Evolutionary conservation across 1,284 basidiomycete species (phyloP).

Genomic region (Ustilago lituana): DNA sequence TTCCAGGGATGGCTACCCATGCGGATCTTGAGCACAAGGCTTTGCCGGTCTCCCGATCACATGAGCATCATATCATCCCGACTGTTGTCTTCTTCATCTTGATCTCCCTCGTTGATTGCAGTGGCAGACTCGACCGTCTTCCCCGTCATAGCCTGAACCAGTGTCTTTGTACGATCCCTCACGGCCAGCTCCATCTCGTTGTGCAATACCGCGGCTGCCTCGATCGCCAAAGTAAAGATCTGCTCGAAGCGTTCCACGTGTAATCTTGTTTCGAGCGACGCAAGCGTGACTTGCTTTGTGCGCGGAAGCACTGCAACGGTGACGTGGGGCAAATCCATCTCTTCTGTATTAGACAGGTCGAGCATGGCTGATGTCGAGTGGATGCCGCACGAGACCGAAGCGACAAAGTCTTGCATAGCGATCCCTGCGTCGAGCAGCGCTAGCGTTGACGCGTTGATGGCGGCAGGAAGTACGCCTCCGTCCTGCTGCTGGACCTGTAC

Average conservation of each 20-base stretch:
- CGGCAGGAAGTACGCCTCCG: constrained; percentile 85
- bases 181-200: constrained; percentile 84
- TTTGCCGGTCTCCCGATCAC: constrained; percentile 2
- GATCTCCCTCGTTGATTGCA: constrained; percentile 2
- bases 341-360: constrained; percentile 87
- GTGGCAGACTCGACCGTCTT: constrained; percentile 26
- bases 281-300: constrained; percentile 82
- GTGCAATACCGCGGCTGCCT: constrained; percentile 81
- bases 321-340: constrained; percentile 85
- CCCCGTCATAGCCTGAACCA: constrained; percentile 69
- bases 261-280: constrained; percentile 92
- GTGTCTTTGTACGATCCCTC: constrained; percentile 75
- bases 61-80: constrained; percentile 28
- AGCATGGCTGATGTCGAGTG: constrained; percentile 74
- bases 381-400: constrained; percentile 73
- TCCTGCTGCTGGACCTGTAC: constrained; percentile 93
- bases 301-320: constrained; percentile 87
- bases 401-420: constrained; percentile 88
- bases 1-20: no score
- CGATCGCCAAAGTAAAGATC: constrained; percentile 80
- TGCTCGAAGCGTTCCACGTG: constrained; percentile 92
- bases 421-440: constrained; percentile 91
- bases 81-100: constrained; percentile 5
- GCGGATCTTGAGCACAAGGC: no score
- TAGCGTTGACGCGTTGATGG: constrained; percentile 92